Conservation (phyloP, 23 red algal genomes). For the Cyanidioschyzon merolae region DNA sequence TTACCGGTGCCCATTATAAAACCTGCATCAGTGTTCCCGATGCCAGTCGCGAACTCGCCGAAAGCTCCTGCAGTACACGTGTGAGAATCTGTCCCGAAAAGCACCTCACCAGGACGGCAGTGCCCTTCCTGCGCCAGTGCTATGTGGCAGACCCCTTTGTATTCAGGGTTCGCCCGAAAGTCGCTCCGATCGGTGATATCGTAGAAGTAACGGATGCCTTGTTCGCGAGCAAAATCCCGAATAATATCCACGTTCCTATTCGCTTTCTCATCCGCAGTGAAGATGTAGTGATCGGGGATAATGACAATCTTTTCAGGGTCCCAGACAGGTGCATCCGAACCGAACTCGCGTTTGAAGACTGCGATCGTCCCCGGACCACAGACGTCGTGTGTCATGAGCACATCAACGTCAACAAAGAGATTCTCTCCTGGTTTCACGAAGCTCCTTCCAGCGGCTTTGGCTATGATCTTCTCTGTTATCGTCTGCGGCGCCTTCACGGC, state of each 20-base stretch:
- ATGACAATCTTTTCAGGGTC: constrained; percentile 79
- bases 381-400: constrained; percentile 98
- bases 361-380: constrained; percentile 87
- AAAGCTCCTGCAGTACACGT: constrained; percentile 96
- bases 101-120: constrained; percentile 69
- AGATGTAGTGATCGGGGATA: constrained; percentile 99
- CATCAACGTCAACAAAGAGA: constrained; percentile 89
- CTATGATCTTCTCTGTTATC: constrained; percentile 77
- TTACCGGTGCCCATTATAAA: constrained; percentile 97
- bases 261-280: constrained; percentile 73
- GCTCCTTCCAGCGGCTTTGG: constrained; percentile 38
- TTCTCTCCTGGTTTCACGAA: constrained; percentile 85
- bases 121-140: constrained; percentile 95
- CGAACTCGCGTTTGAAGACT: constrained; percentile 91
- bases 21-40: constrained; percentile 91
- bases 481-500: constrained; percentile 51
- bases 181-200: constrained; percentile 72
- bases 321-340: constrained; percentile 72
- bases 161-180: constrained; percentile 71
- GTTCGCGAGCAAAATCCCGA: constrained; percentile 65
- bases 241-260: constrained; percentile 91
- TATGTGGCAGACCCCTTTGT: constrained; percentile 96
- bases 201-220: constrained; percentile 89
- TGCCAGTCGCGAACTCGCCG: constrained; percentile 91
- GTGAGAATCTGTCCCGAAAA: constrained; percentile 96